Evolutionary conservation across 768 basidiomycete genomes (phyloP).

Genomic region (Hygrophoropsis aurantiaca): DNA sequence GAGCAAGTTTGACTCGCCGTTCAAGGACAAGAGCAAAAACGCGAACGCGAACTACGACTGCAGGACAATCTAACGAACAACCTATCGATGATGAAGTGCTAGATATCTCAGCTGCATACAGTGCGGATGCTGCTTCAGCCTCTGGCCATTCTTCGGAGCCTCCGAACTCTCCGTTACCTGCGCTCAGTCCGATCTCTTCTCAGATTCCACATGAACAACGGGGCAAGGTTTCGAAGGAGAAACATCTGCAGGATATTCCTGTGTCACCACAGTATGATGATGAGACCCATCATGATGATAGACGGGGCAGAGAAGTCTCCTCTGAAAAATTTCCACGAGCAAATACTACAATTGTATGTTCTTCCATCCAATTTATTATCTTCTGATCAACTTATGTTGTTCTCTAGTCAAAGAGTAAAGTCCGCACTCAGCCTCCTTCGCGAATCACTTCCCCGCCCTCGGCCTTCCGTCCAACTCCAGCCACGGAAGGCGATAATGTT

Average conservation of each 20-base stretch:
- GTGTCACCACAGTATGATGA: too few relatives aligned
- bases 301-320: slow-evolving; percentile 10
- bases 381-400: not conserved
- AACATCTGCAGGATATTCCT: too few relatives aligned
- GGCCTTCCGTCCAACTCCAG: slow-evolving; percentile 26
- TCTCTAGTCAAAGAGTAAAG: slow-evolving; percentile 32
- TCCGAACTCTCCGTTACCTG: too few relatives aligned
- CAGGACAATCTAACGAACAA: slow-evolving; percentile 22
- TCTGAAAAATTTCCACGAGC: slow-evolving; percentile 8
- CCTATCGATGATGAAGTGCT: slow-evolving; percentile 14
- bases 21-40: slow-evolving; percentile 47
- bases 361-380: too few relatives aligned
- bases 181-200: slow-evolving; percentile 6
- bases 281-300: slow-evolving; percentile 1
- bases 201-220: slow-evolving; percentile 4
- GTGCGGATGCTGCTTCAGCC: not conserved
- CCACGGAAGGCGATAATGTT: slow-evolving; percentile 30
- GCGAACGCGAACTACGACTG: slow-evolving; percentile 54
- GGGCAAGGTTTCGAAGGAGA: too few relatives aligned
- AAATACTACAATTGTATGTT: slow-evolving; percentile 20
- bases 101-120: slow-evolving; percentile 29
- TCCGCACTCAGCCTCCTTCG: slow-evolving; percentile 30
- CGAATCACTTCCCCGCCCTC: slow-evolving; percentile 36
- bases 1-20: slow-evolving; percentile 51
- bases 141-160: too few relatives aligned